These are phyloP conservation scores for Rhodotorula sphaerocarpa DNA, from an alignment of 768 basidiomycete genomes.

Conservation along the genomic window DNA sequence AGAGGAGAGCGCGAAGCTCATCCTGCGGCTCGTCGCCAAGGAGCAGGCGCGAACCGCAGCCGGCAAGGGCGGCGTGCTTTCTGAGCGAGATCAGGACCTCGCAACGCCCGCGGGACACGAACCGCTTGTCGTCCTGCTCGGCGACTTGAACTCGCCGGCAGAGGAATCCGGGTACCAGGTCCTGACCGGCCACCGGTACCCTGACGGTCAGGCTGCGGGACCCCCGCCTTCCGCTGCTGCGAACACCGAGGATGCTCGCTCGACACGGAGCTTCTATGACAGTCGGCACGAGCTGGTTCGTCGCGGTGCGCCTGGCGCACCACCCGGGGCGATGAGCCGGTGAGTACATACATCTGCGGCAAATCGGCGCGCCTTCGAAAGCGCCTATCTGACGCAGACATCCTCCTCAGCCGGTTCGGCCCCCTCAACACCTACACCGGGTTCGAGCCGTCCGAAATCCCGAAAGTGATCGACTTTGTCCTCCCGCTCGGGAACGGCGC, in stretches of 20 bases:
- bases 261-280: constrained; percentile 32
- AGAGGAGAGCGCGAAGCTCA: constrained; percentile 40
- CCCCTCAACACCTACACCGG: constrained; percentile 33
- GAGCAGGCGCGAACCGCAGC: no score
- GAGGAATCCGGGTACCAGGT: constrained; percentile 42
- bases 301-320: background rate
- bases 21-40: constrained; percentile 33
- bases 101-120: no score
- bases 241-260: no score
- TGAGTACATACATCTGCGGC: constrained; percentile 1
- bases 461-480: constrained; percentile 34
- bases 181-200: constrained; percentile 34
- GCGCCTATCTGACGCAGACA: no score
- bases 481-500: constrained; percentile 20
- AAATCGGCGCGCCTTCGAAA: no score
- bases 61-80: no score
- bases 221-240: no score
- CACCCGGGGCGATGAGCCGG: constrained; percentile 14
- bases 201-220: no score
- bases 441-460: constrained; percentile 11
- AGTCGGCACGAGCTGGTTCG: constrained; percentile 27
- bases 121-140: constrained; percentile 39
- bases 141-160: constrained; percentile 43
- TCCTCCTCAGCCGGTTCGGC: constrained; percentile 21
- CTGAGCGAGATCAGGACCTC: no score